Percentiles rank a stretch among this genome's conserved stretches.
phyloP scores from a whole-genome alignment of 805 yeast species.

The Kodamaea kaohsiungensis region DNA sequence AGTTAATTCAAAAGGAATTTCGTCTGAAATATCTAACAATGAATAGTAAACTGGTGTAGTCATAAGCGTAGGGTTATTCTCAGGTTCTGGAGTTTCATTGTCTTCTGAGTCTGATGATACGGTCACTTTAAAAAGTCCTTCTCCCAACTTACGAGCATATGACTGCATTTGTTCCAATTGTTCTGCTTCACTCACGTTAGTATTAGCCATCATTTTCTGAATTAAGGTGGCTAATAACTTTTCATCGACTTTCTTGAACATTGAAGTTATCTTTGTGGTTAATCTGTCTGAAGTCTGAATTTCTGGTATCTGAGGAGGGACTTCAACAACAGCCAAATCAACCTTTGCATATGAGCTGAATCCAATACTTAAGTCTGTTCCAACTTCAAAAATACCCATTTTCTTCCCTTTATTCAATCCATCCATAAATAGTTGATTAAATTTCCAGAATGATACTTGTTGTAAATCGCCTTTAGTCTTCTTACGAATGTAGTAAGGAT shows the following conservation, averaged over 20 bases:
- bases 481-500: conserved; percentile 30
- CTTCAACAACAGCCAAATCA: background rate
- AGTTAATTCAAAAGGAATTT: conserved; percentile 15
- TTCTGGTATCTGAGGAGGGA: background rate
- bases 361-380: conserved; percentile 16
- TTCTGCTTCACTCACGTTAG: background rate
- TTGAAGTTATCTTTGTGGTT: background rate
- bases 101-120: background rate
- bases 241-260: background rate
- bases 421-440: background rate
- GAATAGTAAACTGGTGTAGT: conserved; percentile 8
- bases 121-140: conserved; percentile 13
- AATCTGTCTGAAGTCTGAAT: background rate
- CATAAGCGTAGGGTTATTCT: background rate
- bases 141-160: conserved; percentile 16
- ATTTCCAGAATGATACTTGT: conserved; percentile 15
- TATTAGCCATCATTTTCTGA: background rate
- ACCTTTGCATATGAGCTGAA: conserved; percentile 11
- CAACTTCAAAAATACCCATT: conserved; percentile 20
- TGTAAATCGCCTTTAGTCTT: conserved; percentile 12
- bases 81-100: background rate
- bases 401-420: background rate
- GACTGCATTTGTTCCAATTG: conserved; percentile 11
- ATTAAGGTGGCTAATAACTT: background rate
- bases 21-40: conserved; percentile 14